Percentiles rank a stretch among this genome's conserved stretches.
phyloP scores from a whole-genome alignment of 306 rosid genomes.

The Senna tora region DNA sequence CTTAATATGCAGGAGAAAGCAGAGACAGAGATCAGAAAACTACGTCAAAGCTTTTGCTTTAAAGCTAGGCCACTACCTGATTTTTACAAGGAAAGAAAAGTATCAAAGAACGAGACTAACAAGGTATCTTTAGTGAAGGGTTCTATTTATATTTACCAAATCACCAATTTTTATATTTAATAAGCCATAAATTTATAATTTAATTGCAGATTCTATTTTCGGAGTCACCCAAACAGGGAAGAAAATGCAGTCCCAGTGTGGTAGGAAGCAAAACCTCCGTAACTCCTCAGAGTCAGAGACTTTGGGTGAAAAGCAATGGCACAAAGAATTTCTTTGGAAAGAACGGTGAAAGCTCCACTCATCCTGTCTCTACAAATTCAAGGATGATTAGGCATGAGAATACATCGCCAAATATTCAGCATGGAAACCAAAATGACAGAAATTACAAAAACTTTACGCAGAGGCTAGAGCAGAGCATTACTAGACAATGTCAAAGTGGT shows the following conservation, averaged over 20 bases:
- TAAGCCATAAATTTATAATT: neutral
- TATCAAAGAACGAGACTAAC: conserved; percentile 48
- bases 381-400: conserved; percentile 62
- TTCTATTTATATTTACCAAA: neutral
- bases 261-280: conserved; percentile 40
- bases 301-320: conserved; percentile 44
- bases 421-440: conserved; percentile 33
- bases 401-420: conserved; percentile 78
- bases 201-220: conserved; percentile 1
- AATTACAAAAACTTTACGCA: conserved; percentile 21
- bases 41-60: conserved; percentile 81
- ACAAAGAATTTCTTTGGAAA: conserved; percentile 43
- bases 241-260: conserved; percentile 34
- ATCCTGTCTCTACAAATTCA: conserved; percentile 44
- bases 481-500: conserved; percentile 15
- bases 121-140: conserved; percentile 38
- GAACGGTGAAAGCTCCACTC: conserved; percentile 33
- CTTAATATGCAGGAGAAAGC: conserved; percentile 69
- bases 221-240: conserved; percentile 48
- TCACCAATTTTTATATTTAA: no score
- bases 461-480: conserved; percentile 20
- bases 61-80: conserved; percentile 93
- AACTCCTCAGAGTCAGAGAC: conserved; percentile 41
- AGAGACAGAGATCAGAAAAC: conserved; percentile 69
- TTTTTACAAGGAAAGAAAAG: conserved; percentile 79